Evolutionary conservation across 2,329 filamentous ascomycete species (phyloP), one percentile per base, ranked within the genome.

Genomic region (Leptoxyphium fumago): DNA sequence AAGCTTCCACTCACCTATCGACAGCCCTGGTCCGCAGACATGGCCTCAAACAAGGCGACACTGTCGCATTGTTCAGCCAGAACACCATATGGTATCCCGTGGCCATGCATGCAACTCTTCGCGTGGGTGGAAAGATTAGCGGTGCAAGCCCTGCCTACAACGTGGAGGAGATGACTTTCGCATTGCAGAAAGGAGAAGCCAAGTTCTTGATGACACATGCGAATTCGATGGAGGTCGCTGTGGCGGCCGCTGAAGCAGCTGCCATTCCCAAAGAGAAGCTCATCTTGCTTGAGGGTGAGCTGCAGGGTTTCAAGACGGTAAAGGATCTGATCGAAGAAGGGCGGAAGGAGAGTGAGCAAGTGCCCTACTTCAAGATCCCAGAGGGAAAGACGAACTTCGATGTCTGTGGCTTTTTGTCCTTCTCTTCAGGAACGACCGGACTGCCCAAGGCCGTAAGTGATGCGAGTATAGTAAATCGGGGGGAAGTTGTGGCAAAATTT

Each of bases 121-220:
- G 72, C 10, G 67, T 65, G 5, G 73, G 68, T 0, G 77, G 72
- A 8, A 68, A 75, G 28, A 73, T 80, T 1, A 75, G 70, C 2
- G 78, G 78, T 1, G 78, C 77, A 0, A 75, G 70, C 13, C 78
- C 78, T 0, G 78, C 77, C 0, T 82, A 82, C 58, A 80, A 75
- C 45, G 66, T 75, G 13, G 78, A 82, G 41, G 79, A 83, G 51
- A 80, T 82, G 74, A 72, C 70, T 1, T 80, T 80, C 57, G 77
- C 76, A 1, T 61, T 82, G 2, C 70, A 73, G 51, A 77, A 69
- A 1, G 73, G 68, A 0, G 63, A 72, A 29, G 71, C 74, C 2
- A 77, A 71, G 48, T 74, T 75, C 46, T 54, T 80, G 9, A 70
- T 80, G 59, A 78, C 75, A 0, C 66, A 74, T 2, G 68, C 69